A percentile compares a stretch with the other conserved stretches of the same genome.
These are phyloP conservation scores for Teratosphaeria epicoccoides DNA, from an alignment of 2,329 filamentous ascomycete species.

Conservation along the genomic window DNA sequence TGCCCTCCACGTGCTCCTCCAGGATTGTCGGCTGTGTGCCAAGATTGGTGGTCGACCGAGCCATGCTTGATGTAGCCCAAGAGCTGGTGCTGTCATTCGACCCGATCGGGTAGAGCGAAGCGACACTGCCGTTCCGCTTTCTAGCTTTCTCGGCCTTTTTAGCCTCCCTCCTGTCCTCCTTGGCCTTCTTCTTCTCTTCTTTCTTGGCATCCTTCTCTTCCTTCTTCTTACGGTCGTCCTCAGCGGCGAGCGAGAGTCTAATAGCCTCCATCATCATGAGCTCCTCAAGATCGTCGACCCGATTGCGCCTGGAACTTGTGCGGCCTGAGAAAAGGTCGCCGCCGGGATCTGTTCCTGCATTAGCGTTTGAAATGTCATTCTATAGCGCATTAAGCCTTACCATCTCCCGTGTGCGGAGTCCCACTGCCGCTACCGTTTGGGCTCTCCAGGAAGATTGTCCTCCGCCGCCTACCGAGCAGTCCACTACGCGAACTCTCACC, in stretches of 20 bases:
- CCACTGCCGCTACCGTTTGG: conserved; percentile 34
- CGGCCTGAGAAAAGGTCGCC: conserved; percentile 31
- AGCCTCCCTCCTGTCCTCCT: conserved; percentile 53
- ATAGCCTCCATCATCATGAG: conserved; percentile 99
- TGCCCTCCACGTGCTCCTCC: conserved; percentile 28
- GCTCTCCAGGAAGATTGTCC: conserved; percentile 44
- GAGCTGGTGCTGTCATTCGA: conserved; percentile 26
- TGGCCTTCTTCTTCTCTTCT: conserved; percentile 73
- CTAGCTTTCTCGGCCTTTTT: conserved; percentile 62
- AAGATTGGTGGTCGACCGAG: conserved; percentile 42
- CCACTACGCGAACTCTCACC: conserved; percentile 15
- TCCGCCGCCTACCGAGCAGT: conserved; percentile 41
- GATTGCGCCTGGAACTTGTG: conserved; percentile 45
- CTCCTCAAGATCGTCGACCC: conserved; percentile 84
- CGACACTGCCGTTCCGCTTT: conserved; percentile 46
- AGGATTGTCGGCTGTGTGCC: conserved; percentile 30
- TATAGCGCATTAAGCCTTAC: conserved; percentile 9
- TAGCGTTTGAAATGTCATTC: neutral
- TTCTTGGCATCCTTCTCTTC: conserved; percentile 72
- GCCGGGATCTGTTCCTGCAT: conserved; percentile 10
- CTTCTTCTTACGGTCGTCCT: conserved; percentile 83
- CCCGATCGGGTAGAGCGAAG: conserved; percentile 43
- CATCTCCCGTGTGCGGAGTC: conserved; percentile 30
- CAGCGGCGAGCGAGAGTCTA: conserved; percentile 74
- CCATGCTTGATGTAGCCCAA: conserved; percentile 24